A percentile compares a stretch with the other conserved stretches of the same genome.
phyloP scores from a whole-genome alignment of 2,329 filamentous ascomycete species.

The Trematosphaeria pertusa region DNA sequence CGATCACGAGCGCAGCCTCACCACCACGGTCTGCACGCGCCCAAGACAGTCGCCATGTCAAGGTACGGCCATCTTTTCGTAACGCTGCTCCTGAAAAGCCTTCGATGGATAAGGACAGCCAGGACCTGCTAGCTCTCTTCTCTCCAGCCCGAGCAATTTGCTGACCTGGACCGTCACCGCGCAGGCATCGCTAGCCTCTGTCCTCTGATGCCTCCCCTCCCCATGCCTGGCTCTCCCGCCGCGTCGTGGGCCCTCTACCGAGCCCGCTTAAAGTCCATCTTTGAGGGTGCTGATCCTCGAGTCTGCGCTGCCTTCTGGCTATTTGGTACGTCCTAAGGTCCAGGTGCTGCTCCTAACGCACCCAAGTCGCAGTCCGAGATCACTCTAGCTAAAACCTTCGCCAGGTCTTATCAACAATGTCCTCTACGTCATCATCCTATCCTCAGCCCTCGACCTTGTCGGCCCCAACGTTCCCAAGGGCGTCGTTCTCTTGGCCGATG shows the following conservation, averaged over 20 bases:
- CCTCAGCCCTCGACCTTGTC: conserved; percentile 92
- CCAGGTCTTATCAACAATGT: conserved; percentile 93
- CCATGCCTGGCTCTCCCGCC: conserved; percentile 63
- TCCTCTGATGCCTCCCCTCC: conserved; percentile 55
- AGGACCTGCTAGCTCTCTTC: too few relatives aligned
- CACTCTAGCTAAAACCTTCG: too few relatives aligned
- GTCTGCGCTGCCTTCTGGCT: conserved; percentile 90
- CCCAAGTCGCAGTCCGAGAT: too few relatives aligned
- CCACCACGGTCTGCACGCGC: conserved; percentile 3
- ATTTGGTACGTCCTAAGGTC: conserved; percentile 71
- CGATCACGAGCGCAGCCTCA: conserved; percentile 3
- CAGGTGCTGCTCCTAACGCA: too few relatives aligned
- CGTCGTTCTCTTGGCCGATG: conserved; percentile 90
- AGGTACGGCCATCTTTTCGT: too few relatives aligned
- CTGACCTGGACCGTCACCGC: too few relatives aligned
- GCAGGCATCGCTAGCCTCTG: too few relatives aligned
- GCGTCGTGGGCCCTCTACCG: conserved; percentile 78
- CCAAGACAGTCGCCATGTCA: too few relatives aligned
- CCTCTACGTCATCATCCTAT: conserved; percentile 96
- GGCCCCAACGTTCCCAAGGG: conserved; percentile 86
- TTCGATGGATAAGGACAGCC: too few relatives aligned
- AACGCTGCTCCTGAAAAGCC: too few relatives aligned
- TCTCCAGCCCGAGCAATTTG: too few relatives aligned
- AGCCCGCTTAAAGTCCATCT: conserved; percentile 67
- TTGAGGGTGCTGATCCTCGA: conserved; percentile 71